Evolutionary conservation across 805 yeast genomes (phyloP).

Genomic region (Saccharomyces eubayanus): DNA sequence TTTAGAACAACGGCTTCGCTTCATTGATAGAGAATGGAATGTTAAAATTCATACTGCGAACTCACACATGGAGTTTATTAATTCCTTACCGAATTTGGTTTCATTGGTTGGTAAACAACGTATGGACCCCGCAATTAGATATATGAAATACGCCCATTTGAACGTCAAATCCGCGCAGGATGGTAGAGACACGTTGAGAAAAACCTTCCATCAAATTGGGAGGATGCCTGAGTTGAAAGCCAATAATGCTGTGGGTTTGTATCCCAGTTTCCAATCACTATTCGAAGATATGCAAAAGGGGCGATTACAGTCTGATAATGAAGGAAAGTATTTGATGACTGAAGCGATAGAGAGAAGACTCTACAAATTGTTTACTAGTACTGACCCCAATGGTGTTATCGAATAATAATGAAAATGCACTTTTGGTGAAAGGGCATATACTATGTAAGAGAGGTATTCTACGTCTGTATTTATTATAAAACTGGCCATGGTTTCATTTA

Average conservation of each 20-base stretch:
- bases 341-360: conserved; percentile 44
- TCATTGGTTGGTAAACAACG: conserved; percentile 45
- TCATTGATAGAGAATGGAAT: conserved; percentile 40
- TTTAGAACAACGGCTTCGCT: conserved; percentile 35
- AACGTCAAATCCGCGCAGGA: conserved; percentile 51
- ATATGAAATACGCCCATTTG: conserved; percentile 46
- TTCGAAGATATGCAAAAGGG: conserved; percentile 25
- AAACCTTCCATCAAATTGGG: conserved; percentile 49
- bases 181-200: conserved; percentile 38
- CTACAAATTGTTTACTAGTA: conserved; percentile 40
- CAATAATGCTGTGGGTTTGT: conserved; percentile 36
- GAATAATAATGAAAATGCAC: background rate
- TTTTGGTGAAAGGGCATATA: background rate
- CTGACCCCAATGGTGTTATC: conserved; percentile 41
- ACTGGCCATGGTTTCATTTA: background rate
- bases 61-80: conserved; percentile 36
- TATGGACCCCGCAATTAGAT: conserved; percentile 49
- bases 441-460: background rate
- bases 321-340: conserved; percentile 41
- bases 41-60: conserved; percentile 38
- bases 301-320: conserved; percentile 34
- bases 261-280: conserved; percentile 33
- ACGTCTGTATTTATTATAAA: conserved; percentile 3
- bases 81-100: conserved; percentile 53
- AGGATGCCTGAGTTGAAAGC: conserved; percentile 48